Percentiles rank a stretch among this genome's conserved stretches.
phyloP scores from a whole-genome alignment of 140 eudicot genomes.

The Oenanthe javanica region DNA sequence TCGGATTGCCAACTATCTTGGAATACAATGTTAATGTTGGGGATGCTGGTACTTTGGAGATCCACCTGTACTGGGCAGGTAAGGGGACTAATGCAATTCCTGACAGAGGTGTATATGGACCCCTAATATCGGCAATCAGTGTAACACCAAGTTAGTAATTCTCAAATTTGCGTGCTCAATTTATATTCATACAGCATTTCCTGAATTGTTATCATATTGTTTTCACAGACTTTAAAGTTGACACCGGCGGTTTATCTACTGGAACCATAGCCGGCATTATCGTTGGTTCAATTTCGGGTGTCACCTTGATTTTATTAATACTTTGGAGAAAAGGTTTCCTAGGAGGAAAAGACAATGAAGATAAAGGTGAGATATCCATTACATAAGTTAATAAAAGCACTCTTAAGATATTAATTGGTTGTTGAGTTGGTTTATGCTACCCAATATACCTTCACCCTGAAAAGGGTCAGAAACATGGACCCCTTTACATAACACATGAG shows the following conservation, averaged over 20 bases:
- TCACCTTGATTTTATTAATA: slow-evolving; percentile 12
- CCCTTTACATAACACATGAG: background rate
- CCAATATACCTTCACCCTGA: background rate
- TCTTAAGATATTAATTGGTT: background rate
- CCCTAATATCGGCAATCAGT: slow-evolving; percentile 45
- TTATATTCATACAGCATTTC: background rate
- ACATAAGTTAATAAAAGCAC: background rate
- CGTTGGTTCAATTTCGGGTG: slow-evolving; percentile 15
- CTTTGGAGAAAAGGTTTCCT: slow-evolving; percentile 25
- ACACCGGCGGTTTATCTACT: slow-evolving; percentile 25
- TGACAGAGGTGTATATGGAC: slow-evolving; percentile 41
- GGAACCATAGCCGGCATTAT: slow-evolving; percentile 35
- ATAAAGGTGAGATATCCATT: slow-evolving; percentile 16
- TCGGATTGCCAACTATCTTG: slow-evolving; percentile 11
- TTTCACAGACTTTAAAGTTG: slow-evolving; percentile 15
- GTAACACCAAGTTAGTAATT: slow-evolving; percentile 43
- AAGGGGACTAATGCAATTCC: slow-evolving; percentile 46
- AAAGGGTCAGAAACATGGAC: slow-evolving; percentile 12
- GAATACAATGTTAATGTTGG: slow-evolving; percentile 13
- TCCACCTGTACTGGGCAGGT: slow-evolving; percentile 53
- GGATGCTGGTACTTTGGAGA: slow-evolving; percentile 36
- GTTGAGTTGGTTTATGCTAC: background rate
- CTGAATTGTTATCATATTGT: background rate
- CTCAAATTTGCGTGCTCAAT: background rate
- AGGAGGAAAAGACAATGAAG: slow-evolving; percentile 27